A percentile compares a stretch with the other conserved stretches of the same genome.
Conservation (phyloP, 2,329 filamentous ascomycete species). For the Sphaceloma murrayae region DNA sequence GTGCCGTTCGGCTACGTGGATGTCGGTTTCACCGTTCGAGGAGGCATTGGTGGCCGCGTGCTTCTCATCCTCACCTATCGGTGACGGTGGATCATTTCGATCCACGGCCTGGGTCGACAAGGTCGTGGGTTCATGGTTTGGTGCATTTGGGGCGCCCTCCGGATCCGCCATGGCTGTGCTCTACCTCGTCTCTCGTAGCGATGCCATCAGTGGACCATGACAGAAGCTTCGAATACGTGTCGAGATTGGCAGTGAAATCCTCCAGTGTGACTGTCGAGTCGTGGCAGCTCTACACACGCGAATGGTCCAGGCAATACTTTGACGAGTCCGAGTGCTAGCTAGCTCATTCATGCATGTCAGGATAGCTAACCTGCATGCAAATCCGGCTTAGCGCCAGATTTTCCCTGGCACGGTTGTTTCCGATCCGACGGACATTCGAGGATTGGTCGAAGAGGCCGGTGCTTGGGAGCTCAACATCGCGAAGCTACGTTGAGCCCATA, state of each 20-base stretch:
- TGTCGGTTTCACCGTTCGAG: too few relatives aligned
- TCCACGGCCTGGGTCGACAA: background rate
- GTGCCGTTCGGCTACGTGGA: too few relatives aligned
- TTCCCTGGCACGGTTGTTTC: background rate
- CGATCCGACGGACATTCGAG: constrained; percentile 8
- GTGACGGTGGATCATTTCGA: background rate
- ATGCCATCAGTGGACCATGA: background rate
- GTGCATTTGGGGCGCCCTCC: constrained; percentile 2
- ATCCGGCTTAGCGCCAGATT: constrained; percentile 5
- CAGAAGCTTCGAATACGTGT: too few relatives aligned
- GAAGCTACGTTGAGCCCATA: constrained; percentile 15
- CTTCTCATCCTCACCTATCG: too few relatives aligned
- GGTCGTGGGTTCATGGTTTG: too few relatives aligned
- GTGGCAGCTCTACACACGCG: background rate
- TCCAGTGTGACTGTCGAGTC: background rate
- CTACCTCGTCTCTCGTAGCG: too few relatives aligned
- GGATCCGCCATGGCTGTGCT: constrained; percentile 10
- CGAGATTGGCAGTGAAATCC: too few relatives aligned
- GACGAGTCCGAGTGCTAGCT: background rate
- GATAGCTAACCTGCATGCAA: constrained; percentile 8
- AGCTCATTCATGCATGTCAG: constrained; percentile 15
- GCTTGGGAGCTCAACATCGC: constrained; percentile 15
- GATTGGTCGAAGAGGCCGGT: constrained; percentile 5
- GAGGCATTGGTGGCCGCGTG: too few relatives aligned
- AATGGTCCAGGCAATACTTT: background rate